phyloP scores from a whole-genome alignment of 2,329 filamentous ascomycete species.

The Neofusicoccum laricinum region DNA sequence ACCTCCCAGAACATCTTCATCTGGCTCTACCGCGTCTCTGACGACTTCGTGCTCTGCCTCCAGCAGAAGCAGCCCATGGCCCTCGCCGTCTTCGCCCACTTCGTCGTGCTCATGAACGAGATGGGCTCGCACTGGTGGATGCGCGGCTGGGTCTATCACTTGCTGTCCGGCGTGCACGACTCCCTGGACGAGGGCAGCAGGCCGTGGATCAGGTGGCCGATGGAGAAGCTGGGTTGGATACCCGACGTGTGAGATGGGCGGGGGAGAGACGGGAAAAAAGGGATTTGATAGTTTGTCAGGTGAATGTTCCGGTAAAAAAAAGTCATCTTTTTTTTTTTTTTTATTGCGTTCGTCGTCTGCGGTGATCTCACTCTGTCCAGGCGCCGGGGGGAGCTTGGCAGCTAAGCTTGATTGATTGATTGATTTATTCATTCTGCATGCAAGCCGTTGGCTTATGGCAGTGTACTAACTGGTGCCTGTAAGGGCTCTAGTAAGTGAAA shows the following conservation, averaged over 20 bases:
- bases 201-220: constrained; percentile 7
- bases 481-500: too few species aligned
- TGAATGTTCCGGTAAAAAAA: too few species aligned
- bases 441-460: too few species aligned
- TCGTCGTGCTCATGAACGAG: constrained; percentile 1
- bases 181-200: constrained; percentile 1
- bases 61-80: constrained; percentile 3
- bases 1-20: constrained; percentile 3
- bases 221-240: constrained; percentile 13
- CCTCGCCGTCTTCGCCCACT: constrained; percentile 7
- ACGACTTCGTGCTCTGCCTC: constrained; percentile 5
- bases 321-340: too few species aligned
- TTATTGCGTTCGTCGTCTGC: too few species aligned
- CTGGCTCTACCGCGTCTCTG: constrained; percentile 6
- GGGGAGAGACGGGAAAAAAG: too few species aligned
- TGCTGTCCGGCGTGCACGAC: neutral
- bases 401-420: too few species aligned
- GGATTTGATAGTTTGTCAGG: too few species aligned
- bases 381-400: too few species aligned
- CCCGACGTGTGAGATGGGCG: neutral
- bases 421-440: too few species aligned
- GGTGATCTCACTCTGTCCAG: too few species aligned
- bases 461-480: too few species aligned
- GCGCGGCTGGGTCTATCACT: constrained; percentile 7
- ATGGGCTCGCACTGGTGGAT: constrained; percentile 5